These are phyloP conservation scores for Arthrobotrys musiformis DNA, from an alignment of 2,329 filamentous ascomycete genomes.

Conservation along the genomic window DNA sequence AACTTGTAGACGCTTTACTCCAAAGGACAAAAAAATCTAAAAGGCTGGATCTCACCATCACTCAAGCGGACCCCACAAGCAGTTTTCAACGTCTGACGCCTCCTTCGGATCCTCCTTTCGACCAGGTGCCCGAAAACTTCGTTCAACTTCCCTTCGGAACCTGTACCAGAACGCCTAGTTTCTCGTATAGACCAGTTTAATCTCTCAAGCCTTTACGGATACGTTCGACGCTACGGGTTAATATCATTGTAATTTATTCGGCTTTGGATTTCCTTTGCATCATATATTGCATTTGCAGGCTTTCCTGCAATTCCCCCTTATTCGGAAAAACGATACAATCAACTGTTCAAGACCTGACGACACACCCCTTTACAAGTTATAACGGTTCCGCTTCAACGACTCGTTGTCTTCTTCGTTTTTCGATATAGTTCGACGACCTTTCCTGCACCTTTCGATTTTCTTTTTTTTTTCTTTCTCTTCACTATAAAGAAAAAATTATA, in stretches of 20 bases:
- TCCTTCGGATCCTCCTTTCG: conserved; percentile 27
- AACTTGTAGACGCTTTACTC: conserved; percentile 54
- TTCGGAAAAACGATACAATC: conserved; percentile 37
- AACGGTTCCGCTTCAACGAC: conserved; percentile 26
- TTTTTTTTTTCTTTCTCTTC: neutral
- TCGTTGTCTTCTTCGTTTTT: conserved; percentile 12
- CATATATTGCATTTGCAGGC: conserved; percentile 35
- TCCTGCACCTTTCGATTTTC: neutral
- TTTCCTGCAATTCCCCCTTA: conserved; percentile 19
- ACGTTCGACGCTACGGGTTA: conserved; percentile 32
- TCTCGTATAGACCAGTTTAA: conserved; percentile 42
- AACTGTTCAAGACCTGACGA: conserved; percentile 34
- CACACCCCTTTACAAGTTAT: conserved; percentile 10
- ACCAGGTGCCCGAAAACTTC: conserved; percentile 12
- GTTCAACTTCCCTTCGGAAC: conserved; percentile 5
- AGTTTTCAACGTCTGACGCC: conserved; percentile 22
- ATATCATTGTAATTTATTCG: conserved; percentile 45
- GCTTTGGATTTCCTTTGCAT: conserved; percentile 31
- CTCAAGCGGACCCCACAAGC: conserved; percentile 5
- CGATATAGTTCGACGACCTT: conserved; percentile 15
- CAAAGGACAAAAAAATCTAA: conserved; percentile 52
- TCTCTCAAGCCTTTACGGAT: conserved; percentile 29
- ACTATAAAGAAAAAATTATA: neutral
- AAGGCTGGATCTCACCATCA: conserved; percentile 45
- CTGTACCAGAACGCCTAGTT: conserved; percentile 29